Evolutionary conservation across 2,329 filamentous ascomycete genomes (phyloP).

Genomic region (Geosmithia putterillii): DNA sequence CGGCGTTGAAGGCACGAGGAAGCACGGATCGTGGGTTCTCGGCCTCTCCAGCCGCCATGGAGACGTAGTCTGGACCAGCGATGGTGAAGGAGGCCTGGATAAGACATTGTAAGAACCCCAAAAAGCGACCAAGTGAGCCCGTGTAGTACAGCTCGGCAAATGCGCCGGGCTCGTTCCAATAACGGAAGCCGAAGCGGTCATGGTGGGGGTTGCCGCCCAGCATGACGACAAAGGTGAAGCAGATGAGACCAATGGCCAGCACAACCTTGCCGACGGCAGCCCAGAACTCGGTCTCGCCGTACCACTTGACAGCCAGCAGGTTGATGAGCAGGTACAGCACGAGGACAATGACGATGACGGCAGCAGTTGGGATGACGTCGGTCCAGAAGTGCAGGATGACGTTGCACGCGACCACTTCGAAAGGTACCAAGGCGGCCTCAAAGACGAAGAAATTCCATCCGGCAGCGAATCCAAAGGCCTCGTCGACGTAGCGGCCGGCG

Average conservation of each 20-base stretch:
- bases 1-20: constrained; percentile 63
- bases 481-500: constrained; percentile 62
- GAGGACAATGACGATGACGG: constrained; percentile 43
- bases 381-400: constrained; percentile 53
- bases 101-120: constrained; percentile 66
- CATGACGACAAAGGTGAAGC: constrained; percentile 75
- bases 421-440: constrained; percentile 54
- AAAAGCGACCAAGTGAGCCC: constrained; percentile 56
- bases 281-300: constrained; percentile 68
- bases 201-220: constrained; percentile 66
- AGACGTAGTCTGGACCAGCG: constrained; percentile 55
- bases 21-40: constrained; percentile 58
- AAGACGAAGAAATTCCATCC: constrained; percentile 68
- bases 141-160: constrained; percentile 54
- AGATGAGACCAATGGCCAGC: constrained; percentile 56
- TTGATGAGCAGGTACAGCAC: constrained; percentile 46
- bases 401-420: constrained; percentile 54
- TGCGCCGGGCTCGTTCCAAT: constrained; percentile 55
- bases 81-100: constrained; percentile 60
- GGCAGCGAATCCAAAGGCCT: constrained; percentile 60
- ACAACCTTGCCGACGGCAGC: constrained; percentile 61
- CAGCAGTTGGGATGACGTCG: constrained; percentile 44
- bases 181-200: constrained; percentile 60
- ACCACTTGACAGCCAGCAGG: constrained; percentile 60
- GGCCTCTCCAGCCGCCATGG: constrained; percentile 58